Base-by-base conservation (phyloP, 306 rosid species). In the Trifolium dubium region DNA sequence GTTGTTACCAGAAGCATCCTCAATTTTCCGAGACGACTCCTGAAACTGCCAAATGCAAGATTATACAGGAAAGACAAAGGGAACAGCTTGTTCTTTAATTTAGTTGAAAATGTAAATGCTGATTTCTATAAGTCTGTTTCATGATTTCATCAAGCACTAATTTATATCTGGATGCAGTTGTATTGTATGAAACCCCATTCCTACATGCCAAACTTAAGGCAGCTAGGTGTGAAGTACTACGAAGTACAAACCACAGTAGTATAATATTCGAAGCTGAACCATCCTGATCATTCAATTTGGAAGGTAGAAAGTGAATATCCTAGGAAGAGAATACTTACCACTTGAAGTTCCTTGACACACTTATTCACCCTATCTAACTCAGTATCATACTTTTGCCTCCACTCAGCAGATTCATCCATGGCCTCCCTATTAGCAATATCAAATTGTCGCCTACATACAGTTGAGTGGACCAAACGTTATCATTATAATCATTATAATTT, bases 391-490 rank as follows among this genome's bases (percentile, higher is more conserved):
- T 77, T 84, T 18, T 84, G 79, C 85, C 98, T 92, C 97, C 98
- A 91, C 77, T 89, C 98, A 8, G 98, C 98, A 67, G 98, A 91
- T 73, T 94, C 96, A 72, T 94, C 97, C 94, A 89, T 83, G 2
- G 96, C 96, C 74, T 90, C 96, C 76, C 85, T 77, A 61, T 80
- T 88, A 29, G 97, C 96, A 65, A 89, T 83, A 82, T 89, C 93
- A 78, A 89, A 92, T 76, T 90, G 91, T 63, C 80, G 73, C 77
- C 98, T 92, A 69, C 81, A 65, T 66, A 66, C 28, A 61, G 34
- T 77, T 9, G 49, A 77, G 41, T 3, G 6, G 7, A 61, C 55
- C 19, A 70, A 39, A 47, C 39, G 73, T 11, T 65, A 61, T 17
- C 23, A 12, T 11, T 23, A 23, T 23, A 23, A 37, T 37, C 10